Base-by-base conservation (phyloP, 352 stramenopile species). In the Pythium plurisporium region DNA sequence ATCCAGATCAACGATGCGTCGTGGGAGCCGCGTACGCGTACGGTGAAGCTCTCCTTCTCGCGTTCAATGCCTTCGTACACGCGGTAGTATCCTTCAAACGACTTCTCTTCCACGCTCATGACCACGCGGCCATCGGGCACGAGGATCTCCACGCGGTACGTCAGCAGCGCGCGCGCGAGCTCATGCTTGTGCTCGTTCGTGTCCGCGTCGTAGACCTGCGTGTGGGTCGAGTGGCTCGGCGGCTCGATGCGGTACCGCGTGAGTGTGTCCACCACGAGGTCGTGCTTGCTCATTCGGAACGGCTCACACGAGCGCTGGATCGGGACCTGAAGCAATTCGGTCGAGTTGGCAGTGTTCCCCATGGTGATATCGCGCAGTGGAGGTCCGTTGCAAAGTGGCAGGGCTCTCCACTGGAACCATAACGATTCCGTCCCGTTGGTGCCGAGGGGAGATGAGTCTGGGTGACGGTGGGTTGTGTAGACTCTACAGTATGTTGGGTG, bases 321-420 rank as follows among this genome's bases (percentile, higher is more conserved):
- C 10, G 47, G 47, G 19, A 55, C n/a, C 12, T 55, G 29, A 15
- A 55, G 47, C 47, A 55, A 33, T 33, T 38, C 47, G 29, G 30
- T 43, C 34, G 47, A 55, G 47, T 43, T 55, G 43, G 43, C 43
- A 2, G 22, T 33, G 47, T 55, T 55, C 30, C 47, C 47, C 47
- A 55, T 55, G 27, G 20, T 10, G 25, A 8, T 19, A 5, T 31
- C 3, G 2, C n/a, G n/a, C n/a, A n/a, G n/a, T n/a, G n/a, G n/a
- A n/a, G n/a, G n/a, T n/a, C n/a, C n/a, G n/a, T n/a, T n/a, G n/a
- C n/a, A n/a, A n/a, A n/a, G n/a, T n/a, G n/a, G n/a, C n/a, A n/a
- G n/a, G n/a, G n/a, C n/a, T n/a, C n/a, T n/a, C n/a, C n/a, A n/a
- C n/a, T n/a, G n/a, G n/a, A n/a, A n/a, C n/a, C n/a, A n/a, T n/a